Conservation (phyloP, 2,329 filamentous ascomycete species). For the Cladobotryum mycophilum region DNA sequence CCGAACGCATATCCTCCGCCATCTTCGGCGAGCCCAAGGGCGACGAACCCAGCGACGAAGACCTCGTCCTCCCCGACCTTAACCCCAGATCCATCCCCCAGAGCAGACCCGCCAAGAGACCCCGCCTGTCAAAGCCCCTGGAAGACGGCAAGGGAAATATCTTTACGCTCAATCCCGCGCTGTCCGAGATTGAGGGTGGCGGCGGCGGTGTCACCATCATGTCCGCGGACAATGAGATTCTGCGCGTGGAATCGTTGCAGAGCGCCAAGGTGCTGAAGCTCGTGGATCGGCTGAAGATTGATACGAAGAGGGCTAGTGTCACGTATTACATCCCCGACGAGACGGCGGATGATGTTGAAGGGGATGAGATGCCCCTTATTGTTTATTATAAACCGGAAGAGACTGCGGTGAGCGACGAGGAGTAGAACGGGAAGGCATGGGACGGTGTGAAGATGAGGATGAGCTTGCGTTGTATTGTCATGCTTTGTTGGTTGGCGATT, state of each 20-base stretch:
- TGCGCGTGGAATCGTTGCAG: neutral
- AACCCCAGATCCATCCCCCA: neutral
- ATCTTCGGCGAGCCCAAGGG: neutral
- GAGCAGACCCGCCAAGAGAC: conserved; percentile 5
- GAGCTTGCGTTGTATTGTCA: too few relatives aligned
- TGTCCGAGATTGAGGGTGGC: neutral
- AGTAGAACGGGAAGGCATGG: neutral
- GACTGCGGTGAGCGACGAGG: neutral
- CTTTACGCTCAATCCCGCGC: neutral
- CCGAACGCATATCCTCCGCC: neutral
- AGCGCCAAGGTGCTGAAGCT: neutral
- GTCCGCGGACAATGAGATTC: neutral
- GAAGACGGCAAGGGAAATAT: neutral
- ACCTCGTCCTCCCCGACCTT: neutral
- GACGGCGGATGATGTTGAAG: neutral
- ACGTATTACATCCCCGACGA: conserved; percentile 6
- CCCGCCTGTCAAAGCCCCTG: neutral
- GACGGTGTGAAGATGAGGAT: neutral
- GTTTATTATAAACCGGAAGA: neutral
- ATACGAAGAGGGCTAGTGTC: neutral
- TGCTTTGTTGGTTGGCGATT: neutral
- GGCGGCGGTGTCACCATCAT: neutral
- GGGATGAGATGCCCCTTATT: neutral
- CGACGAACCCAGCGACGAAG: neutral
- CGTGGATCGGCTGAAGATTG: neutral